phyloP scores from a whole-genome alignment of 2,329 filamentous ascomycete genomes.

The Zymoseptoria ardabiliae region DNA sequence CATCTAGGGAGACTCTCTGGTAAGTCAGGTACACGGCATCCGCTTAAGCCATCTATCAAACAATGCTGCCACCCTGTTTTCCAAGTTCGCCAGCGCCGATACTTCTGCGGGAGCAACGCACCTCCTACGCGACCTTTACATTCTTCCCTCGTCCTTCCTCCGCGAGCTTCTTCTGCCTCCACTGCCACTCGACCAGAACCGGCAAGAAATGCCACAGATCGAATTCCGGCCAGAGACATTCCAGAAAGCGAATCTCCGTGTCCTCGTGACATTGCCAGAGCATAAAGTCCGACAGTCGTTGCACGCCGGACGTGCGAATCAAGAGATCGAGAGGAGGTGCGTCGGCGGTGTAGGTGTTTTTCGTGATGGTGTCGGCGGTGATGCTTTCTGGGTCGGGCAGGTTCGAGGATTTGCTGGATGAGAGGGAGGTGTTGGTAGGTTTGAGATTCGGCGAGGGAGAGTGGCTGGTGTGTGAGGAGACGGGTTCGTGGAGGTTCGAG shows the following conservation, averaged over 20 bases:
- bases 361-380: constrained; percentile 69
- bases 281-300: constrained; percentile 94
- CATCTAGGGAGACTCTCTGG: too few species aligned
- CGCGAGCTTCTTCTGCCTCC: constrained; percentile 44
- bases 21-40: too few species aligned
- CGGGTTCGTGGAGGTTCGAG: constrained; percentile 29
- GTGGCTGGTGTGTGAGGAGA: constrained; percentile 31
- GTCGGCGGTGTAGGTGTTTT: constrained; percentile 79
- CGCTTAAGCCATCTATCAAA: too few species aligned
- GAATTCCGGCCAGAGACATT: constrained; percentile 93
- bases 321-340: constrained; percentile 86
- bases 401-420: constrained; percentile 5
- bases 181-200: constrained; percentile 84
- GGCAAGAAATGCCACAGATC: constrained; percentile 89
- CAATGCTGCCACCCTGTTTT: not conserved
- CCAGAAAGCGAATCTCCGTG: constrained; percentile 85
- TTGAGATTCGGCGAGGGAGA: constrained; percentile 34
- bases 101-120: not conserved
- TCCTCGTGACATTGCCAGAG: constrained; percentile 95
- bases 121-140: constrained; percentile 7
- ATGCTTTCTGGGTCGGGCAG: constrained; percentile 79
- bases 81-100: not conserved
- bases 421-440: constrained; percentile 20
- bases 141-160: constrained; percentile 12
- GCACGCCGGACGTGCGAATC: constrained; percentile 85